phyloP scores from a whole-genome alignment of 306 rosid genomes.

The Notholithocarpus densiflorus region DNA sequence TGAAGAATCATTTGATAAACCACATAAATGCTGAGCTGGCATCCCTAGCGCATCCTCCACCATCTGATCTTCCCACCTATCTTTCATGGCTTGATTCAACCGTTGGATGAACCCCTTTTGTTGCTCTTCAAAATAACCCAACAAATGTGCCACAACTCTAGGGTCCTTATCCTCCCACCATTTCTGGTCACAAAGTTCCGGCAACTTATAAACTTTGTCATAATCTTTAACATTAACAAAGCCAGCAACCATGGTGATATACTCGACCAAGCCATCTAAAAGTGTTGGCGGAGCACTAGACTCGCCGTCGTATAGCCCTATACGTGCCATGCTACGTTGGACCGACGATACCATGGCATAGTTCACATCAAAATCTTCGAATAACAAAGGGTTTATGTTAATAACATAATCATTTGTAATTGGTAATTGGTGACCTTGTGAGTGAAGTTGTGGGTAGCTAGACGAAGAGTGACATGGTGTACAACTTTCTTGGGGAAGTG shows the following conservation, averaged over 20 bases:
- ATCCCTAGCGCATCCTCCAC: constrained; percentile 44
- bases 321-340: constrained; percentile 50
- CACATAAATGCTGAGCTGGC: constrained; percentile 31
- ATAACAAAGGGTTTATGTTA: constrained; percentile 35
- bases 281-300: constrained; percentile 43
- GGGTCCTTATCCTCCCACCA: constrained; percentile 56
- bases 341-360: constrained; percentile 31
- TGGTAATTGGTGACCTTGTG: neutral
- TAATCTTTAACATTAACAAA: constrained; percentile 5
- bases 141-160: constrained; percentile 27
- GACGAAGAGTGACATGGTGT: constrained; percentile 43
- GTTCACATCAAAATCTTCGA: constrained; percentile 27
- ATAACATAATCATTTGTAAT: constrained; percentile 21
- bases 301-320: constrained; percentile 55
- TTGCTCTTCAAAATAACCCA: constrained; percentile 35
- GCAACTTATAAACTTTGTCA: neutral
- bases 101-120: constrained; percentile 65
- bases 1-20: constrained; percentile 21
- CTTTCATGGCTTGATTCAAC: constrained; percentile 47
- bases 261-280: constrained; percentile 60
- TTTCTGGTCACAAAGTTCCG: constrained; percentile 13
- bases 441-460: constrained; percentile 21
- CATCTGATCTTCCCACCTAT: constrained; percentile 51
- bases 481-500: constrained; percentile 35
- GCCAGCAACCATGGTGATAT: constrained; percentile 33